Percentiles rank a stretch among this genome's conserved stretches.
Evolutionary conservation across 768 basidiomycete species (phyloP).

Genomic region (Trametes cinnabarina): DNA sequence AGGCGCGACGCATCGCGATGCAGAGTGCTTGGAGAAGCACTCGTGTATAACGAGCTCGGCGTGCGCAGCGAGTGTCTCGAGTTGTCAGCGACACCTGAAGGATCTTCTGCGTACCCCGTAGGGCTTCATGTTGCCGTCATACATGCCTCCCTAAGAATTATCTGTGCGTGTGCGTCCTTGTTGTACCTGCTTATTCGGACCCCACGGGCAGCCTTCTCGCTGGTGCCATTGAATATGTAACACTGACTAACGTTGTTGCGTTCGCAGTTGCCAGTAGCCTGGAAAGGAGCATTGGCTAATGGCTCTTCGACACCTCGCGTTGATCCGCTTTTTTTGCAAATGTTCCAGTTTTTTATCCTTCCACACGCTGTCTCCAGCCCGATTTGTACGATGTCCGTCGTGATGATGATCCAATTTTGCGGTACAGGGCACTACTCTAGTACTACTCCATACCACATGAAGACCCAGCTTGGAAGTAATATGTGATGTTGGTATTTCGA

Average conservation of each 20-base stretch:
- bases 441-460: conserved; percentile 9
- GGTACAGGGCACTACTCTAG: conserved; percentile 1
- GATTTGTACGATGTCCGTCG: not conserved
- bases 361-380: no score
- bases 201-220: no score
- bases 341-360: conserved; percentile 2
- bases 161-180: conserved; percentile 11
- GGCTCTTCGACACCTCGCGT: not conserved
- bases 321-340: not conserved
- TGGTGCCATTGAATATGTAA: no score
- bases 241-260: not conserved
- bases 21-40: conserved; percentile 86
- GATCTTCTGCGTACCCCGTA: not conserved
- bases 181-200: no score
- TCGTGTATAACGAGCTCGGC: conserved; percentile 43
- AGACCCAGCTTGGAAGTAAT: not conserved
- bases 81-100: not conserved
- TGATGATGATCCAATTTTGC: not conserved
- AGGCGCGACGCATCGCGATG: conserved; percentile 85
- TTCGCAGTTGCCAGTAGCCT: conserved; percentile 1
- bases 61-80: not conserved
- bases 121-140: not conserved
- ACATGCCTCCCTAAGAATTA: conserved; percentile 4
- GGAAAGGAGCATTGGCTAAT: not conserved
- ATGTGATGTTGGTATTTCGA: not conserved